These are phyloP conservation scores for Rhododendron kiyosumense DNA, from an alignment of 148 eudicot genomes.

Conservation along the genomic window DNA sequence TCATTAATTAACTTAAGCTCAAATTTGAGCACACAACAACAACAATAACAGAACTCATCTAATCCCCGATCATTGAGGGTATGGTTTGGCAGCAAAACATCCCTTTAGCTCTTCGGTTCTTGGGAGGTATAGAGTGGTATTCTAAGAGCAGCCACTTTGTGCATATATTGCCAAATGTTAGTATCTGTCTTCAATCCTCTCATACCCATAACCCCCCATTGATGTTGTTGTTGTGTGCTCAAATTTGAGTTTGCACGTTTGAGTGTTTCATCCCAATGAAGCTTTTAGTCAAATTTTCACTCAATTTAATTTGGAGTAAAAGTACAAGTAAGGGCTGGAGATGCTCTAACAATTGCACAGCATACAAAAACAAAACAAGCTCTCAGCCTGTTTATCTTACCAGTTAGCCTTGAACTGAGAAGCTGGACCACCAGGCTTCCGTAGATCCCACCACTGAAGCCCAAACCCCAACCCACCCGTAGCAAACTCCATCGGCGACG, in stretches of 20 bases:
- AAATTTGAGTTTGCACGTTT: neutral
- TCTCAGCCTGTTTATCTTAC: constrained; percentile 20
- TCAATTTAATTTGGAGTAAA: neutral
- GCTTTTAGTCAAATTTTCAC: neutral
- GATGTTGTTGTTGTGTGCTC: neutral
- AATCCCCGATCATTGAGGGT: too few species aligned
- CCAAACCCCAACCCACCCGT: constrained; percentile 81
- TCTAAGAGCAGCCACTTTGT: too few species aligned
- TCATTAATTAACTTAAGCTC: neutral
- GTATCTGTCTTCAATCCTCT: too few species aligned
- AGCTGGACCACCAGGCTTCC: constrained; percentile 68
- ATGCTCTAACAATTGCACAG: neutral
- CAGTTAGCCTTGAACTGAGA: constrained; percentile 63
- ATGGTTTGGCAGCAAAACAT: too few species aligned
- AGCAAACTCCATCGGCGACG: constrained; percentile 68
- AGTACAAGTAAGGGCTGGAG: neutral
- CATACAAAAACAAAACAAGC: neutral
- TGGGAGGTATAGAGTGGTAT: too few species aligned
- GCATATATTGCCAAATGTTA: too few species aligned
- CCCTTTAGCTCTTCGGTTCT: too few species aligned
- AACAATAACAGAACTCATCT: too few species aligned
- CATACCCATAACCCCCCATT: too few species aligned
- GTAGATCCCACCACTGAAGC: constrained; percentile 88
- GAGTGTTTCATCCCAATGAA: neutral
- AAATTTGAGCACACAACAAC: too few species aligned